Conservation (phyloP, 1,284 basidiomycete genomes). For the Malassezia japonica region DNA sequence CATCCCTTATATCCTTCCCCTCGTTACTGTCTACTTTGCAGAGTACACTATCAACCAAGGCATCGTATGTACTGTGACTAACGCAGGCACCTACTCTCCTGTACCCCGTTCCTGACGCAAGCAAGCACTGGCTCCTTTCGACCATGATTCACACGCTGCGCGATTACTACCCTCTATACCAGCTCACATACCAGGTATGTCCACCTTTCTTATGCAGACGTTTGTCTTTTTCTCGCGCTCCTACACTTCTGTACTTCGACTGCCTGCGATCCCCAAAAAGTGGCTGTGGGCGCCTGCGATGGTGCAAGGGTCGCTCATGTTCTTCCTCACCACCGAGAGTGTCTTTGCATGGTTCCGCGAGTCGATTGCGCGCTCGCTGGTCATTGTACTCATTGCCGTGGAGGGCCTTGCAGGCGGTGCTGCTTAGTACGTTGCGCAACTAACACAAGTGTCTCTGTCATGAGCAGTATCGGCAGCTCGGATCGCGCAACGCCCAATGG, state of each 20-base stretch:
- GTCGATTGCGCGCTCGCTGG: constrained; percentile 37
- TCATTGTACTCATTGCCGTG: constrained; percentile 39
- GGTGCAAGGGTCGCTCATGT: constrained; percentile 60
- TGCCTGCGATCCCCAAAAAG: constrained; percentile 67
- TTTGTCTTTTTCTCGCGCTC: constrained; percentile 93
- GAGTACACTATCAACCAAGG: constrained; percentile 49
- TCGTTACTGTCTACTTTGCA: constrained; percentile 43
- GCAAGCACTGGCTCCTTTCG: constrained; percentile 58
- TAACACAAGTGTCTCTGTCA: constrained; percentile 23
- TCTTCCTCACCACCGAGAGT: constrained; percentile 58
- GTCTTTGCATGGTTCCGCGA: constrained; percentile 38
- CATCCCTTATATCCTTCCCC: constrained; percentile 36
- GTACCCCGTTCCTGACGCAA: constrained; percentile 67
- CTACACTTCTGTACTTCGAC: constrained; percentile 67
- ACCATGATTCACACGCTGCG: constrained; percentile 71
- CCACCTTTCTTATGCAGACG: constrained; percentile 52
- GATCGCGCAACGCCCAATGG: constrained; percentile 6
- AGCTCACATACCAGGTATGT: constrained; percentile 41
- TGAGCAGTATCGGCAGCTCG: constrained; percentile 33
- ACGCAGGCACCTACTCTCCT: constrained; percentile 73
- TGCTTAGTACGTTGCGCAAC: constrained; percentile 20
- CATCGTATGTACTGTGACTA: constrained; percentile 75
- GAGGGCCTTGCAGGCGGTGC: constrained; percentile 40
- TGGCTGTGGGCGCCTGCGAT: constrained; percentile 67
- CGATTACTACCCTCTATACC: constrained; percentile 78